Evolutionary conservation across 1,284 basidiomycete species (phyloP).

Genomic region (Leccinum ambiguum): DNA sequence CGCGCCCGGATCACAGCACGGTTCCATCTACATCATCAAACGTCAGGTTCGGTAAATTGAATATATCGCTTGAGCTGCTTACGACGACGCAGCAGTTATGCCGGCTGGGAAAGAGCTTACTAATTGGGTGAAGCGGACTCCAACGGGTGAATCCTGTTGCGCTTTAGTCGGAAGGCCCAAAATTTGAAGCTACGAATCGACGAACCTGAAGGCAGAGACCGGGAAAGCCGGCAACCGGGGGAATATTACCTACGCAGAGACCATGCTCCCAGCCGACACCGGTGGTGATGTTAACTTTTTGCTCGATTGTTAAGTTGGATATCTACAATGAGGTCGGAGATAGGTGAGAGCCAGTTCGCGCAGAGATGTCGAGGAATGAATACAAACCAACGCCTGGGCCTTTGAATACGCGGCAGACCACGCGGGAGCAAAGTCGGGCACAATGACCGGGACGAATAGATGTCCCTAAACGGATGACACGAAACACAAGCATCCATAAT

Average conservation of each 20-base stretch:
- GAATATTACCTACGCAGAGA: slow-evolving; percentile 45
- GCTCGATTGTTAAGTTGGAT: slow-evolving; percentile 38
- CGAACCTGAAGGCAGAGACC: slow-evolving; percentile 34
- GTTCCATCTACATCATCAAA: slow-evolving; percentile 27
- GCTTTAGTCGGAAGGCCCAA: not conserved
- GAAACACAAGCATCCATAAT: not conserved
- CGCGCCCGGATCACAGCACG: slow-evolving; percentile 53
- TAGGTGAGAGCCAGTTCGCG: not conserved
- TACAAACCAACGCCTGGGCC: slow-evolving; percentile 36
- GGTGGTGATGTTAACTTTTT: slow-evolving; percentile 44
- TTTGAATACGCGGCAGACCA: slow-evolving; percentile 41
- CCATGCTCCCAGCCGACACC: slow-evolving; percentile 41
- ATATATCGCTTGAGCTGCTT: slow-evolving; percentile 26
- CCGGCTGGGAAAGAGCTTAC: slow-evolving; percentile 52
- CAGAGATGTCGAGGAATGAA: not conserved
- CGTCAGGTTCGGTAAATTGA: not conserved
- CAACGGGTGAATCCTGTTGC: slow-evolving; percentile 50
- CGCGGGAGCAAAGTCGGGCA: slow-evolving; percentile 45
- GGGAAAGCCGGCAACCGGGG: slow-evolving; percentile 28
- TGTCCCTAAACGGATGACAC: not conserved
- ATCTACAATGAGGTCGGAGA: slow-evolving; percentile 27
- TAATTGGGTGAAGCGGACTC: slow-evolving; percentile 41
- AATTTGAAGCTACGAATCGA: not conserved
- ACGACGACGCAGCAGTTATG: slow-evolving; percentile 57
- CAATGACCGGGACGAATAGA: slow-evolving; percentile 18